A percentile compares a stretch with the other conserved stretches of the same genome.
Evolutionary conservation across 2,329 filamentous ascomycete genomes (phyloP).

Genomic region (Chaetothyriales sp.): DNA sequence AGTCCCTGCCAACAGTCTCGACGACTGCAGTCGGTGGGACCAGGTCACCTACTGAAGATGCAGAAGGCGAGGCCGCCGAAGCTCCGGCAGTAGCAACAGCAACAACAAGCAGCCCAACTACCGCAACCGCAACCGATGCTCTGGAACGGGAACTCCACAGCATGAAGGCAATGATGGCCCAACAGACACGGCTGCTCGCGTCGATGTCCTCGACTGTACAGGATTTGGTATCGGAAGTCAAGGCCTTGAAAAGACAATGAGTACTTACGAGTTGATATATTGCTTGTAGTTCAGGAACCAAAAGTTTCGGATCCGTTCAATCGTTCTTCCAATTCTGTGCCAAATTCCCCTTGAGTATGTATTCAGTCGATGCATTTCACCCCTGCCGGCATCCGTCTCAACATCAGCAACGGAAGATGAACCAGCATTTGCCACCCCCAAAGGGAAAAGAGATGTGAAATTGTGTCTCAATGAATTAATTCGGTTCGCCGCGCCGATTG

Average conservation of each 20-base stretch:
- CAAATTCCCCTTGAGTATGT: neutral
- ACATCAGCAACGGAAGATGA: too few species aligned
- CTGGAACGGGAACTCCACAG: conserved; percentile 16
- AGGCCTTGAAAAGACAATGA: conserved; percentile 9
- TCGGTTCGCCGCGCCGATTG: too few species aligned
- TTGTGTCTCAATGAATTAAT: too few species aligned
- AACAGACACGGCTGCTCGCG: conserved; percentile 16
- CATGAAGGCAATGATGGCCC: conserved; percentile 17
- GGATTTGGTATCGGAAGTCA: conserved; percentile 16
- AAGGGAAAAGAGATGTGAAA: too few species aligned
- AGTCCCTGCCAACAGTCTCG: neutral
- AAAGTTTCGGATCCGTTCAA: neutral
- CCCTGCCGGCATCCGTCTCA: too few species aligned
- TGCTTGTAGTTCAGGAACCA: neutral
- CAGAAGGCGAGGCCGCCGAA: conserved; percentile 3
- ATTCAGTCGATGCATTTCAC: neutral
- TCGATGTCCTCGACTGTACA: conserved; percentile 14
- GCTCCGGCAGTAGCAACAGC: neutral
- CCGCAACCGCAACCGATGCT: conserved; percentile 4
- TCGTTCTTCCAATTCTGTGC: neutral
- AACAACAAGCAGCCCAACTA: neutral
- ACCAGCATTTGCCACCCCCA: too few species aligned
- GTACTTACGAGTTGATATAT: neutral
- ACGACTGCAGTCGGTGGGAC: neutral
- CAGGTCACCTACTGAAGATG: neutral